Evolutionary conservation across 495 filamentous ascomycete species (phyloP).

Genomic region (Diplogelasinospora grovesii): DNA sequence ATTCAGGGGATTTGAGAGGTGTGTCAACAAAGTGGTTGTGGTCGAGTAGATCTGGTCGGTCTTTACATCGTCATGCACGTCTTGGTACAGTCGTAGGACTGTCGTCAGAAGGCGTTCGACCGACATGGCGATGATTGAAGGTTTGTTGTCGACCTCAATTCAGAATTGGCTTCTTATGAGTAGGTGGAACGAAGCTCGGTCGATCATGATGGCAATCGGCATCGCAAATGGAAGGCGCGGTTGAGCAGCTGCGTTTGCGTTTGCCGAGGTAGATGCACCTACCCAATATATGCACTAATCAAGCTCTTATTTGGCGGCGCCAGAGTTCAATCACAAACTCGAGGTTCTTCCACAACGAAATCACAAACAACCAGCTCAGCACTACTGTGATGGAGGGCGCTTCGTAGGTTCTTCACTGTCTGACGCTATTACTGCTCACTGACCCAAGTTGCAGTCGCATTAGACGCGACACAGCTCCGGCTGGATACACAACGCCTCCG

Average conservation of each 20-base stretch:
- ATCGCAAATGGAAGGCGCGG: not conserved
- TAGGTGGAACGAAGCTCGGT: no score
- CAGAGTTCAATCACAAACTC: not conserved
- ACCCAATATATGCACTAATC: conserved; percentile 1
- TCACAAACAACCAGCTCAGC: not conserved
- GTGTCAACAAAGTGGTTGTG: conserved; percentile 72
- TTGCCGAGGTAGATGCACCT: conserved; percentile 11
- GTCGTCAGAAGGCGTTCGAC: conserved; percentile 45
- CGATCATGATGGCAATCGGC: not conserved
- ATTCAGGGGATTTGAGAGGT: conserved; percentile 85
- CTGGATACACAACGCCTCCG: conserved; percentile 61
- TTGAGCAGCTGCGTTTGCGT: not conserved
- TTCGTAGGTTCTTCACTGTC: conserved; percentile 9
- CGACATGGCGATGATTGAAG: conserved; percentile 30
- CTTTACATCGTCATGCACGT: conserved; percentile 40
- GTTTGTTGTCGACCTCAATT: not conserved
- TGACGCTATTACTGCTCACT: not conserved
- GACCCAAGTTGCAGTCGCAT: conserved; percentile 5
- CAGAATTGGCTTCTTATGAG: no score
- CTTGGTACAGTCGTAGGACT: conserved; percentile 45
- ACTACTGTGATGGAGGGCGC: conserved; percentile 11
- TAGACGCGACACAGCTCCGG: conserved; percentile 44
- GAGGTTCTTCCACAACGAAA: not conserved
- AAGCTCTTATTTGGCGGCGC: no score
- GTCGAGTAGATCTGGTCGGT: conserved; percentile 63